These are phyloP conservation scores for Geosmithia morbida DNA, from an alignment of 2,329 filamentous ascomycete species.

Conservation along the genomic window DNA sequence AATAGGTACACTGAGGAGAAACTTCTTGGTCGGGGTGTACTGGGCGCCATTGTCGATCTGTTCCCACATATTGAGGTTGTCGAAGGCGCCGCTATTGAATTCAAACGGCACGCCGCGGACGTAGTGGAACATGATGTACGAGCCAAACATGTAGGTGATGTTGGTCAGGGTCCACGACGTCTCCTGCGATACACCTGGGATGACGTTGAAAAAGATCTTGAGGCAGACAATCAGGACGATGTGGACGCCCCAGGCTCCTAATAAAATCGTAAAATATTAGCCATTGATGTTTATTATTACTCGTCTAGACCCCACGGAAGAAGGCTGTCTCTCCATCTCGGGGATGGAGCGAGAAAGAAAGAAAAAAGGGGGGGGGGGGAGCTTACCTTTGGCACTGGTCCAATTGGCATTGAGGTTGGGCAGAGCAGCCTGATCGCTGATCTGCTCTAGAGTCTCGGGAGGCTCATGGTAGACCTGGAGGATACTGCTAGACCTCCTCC, in stretches of 20 bases:
- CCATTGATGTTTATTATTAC: background rate
- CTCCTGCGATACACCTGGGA: constrained; percentile 92
- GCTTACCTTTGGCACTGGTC: constrained; percentile 93
- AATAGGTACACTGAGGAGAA: constrained; percentile 87
- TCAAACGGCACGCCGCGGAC: constrained; percentile 96
- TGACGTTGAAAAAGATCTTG: constrained; percentile 95
- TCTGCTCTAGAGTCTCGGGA: constrained; percentile 89
- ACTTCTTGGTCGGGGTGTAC: constrained; percentile 98
- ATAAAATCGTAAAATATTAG: background rate
- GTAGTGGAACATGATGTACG: constrained; percentile 99
- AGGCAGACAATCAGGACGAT: constrained; percentile 79
- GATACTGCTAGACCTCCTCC: constrained; percentile 94
- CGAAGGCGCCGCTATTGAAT: constrained; percentile 96
- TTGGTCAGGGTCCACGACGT: constrained; percentile 98
- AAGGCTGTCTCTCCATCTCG: background rate
- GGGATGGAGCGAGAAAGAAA: background rate
- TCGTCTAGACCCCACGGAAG: no score
- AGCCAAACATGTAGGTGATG: constrained; percentile 97
- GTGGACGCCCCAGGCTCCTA: constrained; percentile 97
- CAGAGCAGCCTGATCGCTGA: constrained; percentile 87
- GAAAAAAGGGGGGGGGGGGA: no score
- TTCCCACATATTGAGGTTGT: constrained; percentile 99
- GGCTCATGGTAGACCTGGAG: constrained; percentile 88
- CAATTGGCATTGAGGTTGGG: constrained; percentile 97
- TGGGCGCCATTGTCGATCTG: constrained; percentile 99